Evolutionary conservation across 139 green algal genomes (phyloP).

Genomic region (Coccomyxa sp.): DNA sequence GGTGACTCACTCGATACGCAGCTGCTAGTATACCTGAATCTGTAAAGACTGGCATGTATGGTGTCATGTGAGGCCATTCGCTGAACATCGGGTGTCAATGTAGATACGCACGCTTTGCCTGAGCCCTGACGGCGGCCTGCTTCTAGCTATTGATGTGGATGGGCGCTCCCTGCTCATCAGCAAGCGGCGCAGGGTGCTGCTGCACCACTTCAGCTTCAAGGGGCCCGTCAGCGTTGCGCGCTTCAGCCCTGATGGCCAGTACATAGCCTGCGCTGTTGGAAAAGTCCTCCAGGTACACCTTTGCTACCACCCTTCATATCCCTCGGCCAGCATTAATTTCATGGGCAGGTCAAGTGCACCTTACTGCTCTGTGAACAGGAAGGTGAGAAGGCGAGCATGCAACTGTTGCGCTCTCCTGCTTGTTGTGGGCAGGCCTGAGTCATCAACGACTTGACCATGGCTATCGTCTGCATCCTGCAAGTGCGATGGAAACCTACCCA

Average conservation of each 20-base stretch:
- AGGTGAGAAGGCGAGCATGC: no score
- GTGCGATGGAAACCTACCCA: no score
- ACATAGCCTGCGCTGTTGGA: slow-evolving; percentile 80
- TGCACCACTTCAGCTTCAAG: slow-evolving; percentile 95
- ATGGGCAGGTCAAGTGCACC: no score
- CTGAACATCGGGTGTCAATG: neutral
- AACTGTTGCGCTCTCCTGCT: no score
- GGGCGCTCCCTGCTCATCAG: slow-evolving; percentile 81
- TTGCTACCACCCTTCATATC: slow-evolving; percentile 7
- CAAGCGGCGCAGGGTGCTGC: slow-evolving; percentile 58
- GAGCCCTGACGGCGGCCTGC: slow-evolving; percentile 73
- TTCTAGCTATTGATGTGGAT: slow-evolving; percentile 84
- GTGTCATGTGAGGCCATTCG: neutral
- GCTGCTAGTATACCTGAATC: neutral
- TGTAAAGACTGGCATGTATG: neutral
- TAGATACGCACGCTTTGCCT: slow-evolving; percentile 73
- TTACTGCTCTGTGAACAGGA: no score
- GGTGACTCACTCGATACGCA: slow-evolving; percentile 12
- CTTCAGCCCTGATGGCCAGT: slow-evolving; percentile 88
- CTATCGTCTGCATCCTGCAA: no score
- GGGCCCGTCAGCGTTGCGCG: slow-evolving; percentile 58
- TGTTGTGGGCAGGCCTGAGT: no score
- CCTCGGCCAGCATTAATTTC: no score
- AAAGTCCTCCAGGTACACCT: slow-evolving; percentile 69
- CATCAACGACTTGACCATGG: no score